A percentile compares a stretch with the other conserved stretches of the same genome.
Conservation (phyloP, 148 eudicot species). For the Persicaria tinctoria region DNA sequence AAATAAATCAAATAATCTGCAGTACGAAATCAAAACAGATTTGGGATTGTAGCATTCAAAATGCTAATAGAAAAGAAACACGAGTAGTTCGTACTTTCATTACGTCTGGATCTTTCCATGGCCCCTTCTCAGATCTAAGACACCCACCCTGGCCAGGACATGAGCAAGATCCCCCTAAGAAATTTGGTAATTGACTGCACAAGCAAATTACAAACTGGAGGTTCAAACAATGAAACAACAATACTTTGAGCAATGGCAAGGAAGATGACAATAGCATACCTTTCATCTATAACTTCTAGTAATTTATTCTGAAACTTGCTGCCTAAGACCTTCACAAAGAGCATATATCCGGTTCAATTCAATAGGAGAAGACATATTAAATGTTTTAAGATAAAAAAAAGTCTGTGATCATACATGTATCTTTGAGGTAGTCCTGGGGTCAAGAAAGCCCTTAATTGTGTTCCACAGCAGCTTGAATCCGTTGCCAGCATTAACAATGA, state of each 20-base stretch:
- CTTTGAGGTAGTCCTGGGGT: slow-evolving; percentile 79
- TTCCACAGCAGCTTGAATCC: slow-evolving; percentile 84
- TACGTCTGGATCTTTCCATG: slow-evolving; percentile 86
- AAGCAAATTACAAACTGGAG: slow-evolving; percentile 15
- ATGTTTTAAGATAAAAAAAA: neutral
- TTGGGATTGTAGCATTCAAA: neutral
- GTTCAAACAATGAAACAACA: slow-evolving; percentile 8
- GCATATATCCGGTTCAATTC: slow-evolving; percentile 5
- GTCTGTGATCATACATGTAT: slow-evolving; percentile 51
- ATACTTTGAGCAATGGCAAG: neutral
- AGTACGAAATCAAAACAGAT: neutral
- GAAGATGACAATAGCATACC: slow-evolving; percentile 33
- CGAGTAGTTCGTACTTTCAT: slow-evolving; percentile 53
- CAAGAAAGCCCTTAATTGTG: slow-evolving; percentile 74
- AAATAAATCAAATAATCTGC: neutral
- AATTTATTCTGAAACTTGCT: slow-evolving; percentile 63
- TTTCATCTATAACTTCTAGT: slow-evolving; percentile 63
- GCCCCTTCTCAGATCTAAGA: slow-evolving; percentile 82
- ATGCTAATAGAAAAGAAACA: neutral
- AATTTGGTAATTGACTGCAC: slow-evolving; percentile 86
- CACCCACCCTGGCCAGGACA: slow-evolving; percentile 80
- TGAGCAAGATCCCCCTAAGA: slow-evolving; percentile 84
- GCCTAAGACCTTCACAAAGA: slow-evolving; percentile 61
- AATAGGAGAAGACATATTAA: neutral
- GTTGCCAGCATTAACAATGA: slow-evolving; percentile 82